phyloP scores from a whole-genome alignment of 2,329 filamentous ascomycete species.

The Arthrobotrys conoides region DNA sequence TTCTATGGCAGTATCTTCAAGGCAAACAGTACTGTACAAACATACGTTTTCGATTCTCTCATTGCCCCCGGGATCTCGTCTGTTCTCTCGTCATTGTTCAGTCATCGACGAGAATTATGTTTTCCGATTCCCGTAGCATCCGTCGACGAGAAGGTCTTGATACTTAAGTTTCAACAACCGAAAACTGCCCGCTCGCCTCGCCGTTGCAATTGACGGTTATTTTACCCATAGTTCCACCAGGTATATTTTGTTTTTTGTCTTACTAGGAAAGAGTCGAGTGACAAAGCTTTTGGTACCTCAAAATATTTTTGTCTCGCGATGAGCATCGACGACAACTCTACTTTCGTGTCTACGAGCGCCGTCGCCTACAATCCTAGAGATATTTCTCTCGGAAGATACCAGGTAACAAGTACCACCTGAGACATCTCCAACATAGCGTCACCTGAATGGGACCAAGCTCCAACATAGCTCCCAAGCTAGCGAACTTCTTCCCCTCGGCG shows the following conservation, averaged over 20 bases:
- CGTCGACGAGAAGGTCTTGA: constrained; percentile 13
- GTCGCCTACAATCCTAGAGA: constrained; percentile 15
- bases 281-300: constrained; percentile 47
- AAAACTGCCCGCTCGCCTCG: constrained; percentile 4
- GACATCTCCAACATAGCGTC: constrained; percentile 60
- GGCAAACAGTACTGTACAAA: constrained; percentile 21
- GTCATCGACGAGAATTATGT: constrained; percentile 46
- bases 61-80: constrained; percentile 22
- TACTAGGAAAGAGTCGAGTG: constrained; percentile 16
- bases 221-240: constrained; percentile 42
- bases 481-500: constrained; percentile 32
- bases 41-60: constrained; percentile 27
- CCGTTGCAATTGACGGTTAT: constrained; percentile 25
- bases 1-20: constrained; percentile 5
- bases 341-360: neutral
- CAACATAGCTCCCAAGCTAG: constrained; percentile 56
- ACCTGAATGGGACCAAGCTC: constrained; percentile 58
- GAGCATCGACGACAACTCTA: constrained; percentile 39
- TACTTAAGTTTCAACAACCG: constrained; percentile 44
- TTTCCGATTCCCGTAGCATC: constrained; percentile 30
- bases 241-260: neutral
- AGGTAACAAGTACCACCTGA: constrained; percentile 59
- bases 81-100: constrained; percentile 60
- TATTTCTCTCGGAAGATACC: constrained; percentile 45
- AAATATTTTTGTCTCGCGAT: constrained; percentile 32